phyloP scores from a whole-genome alignment of 257 asterid species.

The Penstemon newberryi region DNA sequence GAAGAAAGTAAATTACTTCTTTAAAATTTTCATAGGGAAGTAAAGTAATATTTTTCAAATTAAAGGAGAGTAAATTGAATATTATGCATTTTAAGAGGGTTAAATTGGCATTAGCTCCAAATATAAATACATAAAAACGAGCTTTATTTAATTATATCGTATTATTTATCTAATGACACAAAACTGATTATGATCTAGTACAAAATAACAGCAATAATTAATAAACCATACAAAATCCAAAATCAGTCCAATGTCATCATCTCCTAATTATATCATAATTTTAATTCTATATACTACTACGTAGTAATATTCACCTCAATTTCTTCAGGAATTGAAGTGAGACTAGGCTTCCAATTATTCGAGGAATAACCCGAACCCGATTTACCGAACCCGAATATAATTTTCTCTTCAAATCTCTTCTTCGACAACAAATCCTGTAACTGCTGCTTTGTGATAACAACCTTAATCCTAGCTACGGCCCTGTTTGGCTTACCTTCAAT shows the following conservation, averaged over 20 bases:
- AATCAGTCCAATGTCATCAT: conserved; percentile 27
- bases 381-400: conserved; percentile 30
- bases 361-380: conserved; percentile 14
- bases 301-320: conserved; percentile 9
- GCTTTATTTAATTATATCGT: too few relatives aligned
- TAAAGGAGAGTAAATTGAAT: too few relatives aligned
- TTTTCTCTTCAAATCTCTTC: conserved; percentile 32
- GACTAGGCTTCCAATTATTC: conserved; percentile 41
- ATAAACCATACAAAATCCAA: conserved; percentile 8
- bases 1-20: too few relatives aligned
- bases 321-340: conserved; percentile 49
- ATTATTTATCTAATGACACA: conserved; percentile 18
- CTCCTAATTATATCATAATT: not conserved
- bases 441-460: conserved; percentile 55
- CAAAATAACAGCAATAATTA: not conserved
- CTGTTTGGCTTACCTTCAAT: conserved; percentile 5
- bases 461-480: conserved; percentile 44
- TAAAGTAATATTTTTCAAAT: too few relatives aligned
- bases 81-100: too few relatives aligned
- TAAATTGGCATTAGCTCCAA: too few relatives aligned
- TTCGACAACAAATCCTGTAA: conserved; percentile 43
- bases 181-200: conserved; percentile 24
- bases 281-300: not conserved
- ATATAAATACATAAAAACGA: too few relatives aligned
- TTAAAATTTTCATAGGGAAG: too few relatives aligned